Evolutionary conservation across 2,329 filamentous ascomycete species (phyloP), one percentile per base, ranked within the genome.

Genomic region (Cadophora luteo-olivacea): DNA sequence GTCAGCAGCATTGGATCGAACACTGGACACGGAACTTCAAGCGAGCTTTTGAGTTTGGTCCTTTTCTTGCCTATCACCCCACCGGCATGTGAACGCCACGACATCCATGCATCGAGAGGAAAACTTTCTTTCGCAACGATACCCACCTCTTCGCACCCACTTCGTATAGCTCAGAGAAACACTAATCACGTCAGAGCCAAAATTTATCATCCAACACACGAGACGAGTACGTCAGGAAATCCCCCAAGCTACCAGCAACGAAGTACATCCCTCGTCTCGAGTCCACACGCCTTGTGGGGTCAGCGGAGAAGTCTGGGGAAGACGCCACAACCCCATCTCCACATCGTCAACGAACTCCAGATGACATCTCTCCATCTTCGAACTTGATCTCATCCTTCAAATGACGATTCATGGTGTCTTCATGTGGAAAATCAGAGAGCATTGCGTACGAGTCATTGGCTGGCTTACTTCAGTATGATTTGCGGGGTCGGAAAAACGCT

Each of bases 301-400:
- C 9, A n/a, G 45, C 57, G 52, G 63, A 57, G 63, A 58, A 65
- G 38, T 29, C 45, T 60, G 63, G 63, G 63, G 63, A 58, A 24
- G 54, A 8, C 38, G 57, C 63, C 33, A 65, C 25, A 24, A 33
- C 55, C 29, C n/a, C 33, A 45, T 45, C 41, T 45, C 29, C 29
- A 29, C 41, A 19, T 45, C 41, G 19, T 19, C 41, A 45, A 45
- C 14, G 11, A 11, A 22, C n/a, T 49, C 19, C 4, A 22, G 19
- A 49, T 49, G 41, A 19, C 41, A 22, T 49, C 19, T 22, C 19
- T 49, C n/a, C 1, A 45, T 45, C n/a, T n/a, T 49, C 45, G 12
- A 49, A 9, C 45, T 3, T 22, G 45, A 49, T 22, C 22, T 22
- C 45, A 49, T 49, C 45, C 19, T 6, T 22, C 45, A 49, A 49